Conservation (phyloP, 164 flowering plant species). For the Chloranthus sessilifolius region DNA sequence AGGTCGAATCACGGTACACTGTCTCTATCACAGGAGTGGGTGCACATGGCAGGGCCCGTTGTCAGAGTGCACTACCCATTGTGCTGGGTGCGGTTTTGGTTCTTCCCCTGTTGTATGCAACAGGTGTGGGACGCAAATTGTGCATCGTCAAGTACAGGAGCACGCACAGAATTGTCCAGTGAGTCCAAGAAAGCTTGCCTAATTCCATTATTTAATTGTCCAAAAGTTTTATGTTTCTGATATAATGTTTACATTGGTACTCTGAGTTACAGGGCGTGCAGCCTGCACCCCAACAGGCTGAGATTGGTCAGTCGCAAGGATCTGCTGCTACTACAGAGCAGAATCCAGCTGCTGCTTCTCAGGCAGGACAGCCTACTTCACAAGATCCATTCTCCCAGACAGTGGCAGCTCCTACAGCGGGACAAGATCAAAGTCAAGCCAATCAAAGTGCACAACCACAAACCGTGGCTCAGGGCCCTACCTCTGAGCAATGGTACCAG, state of each 20-base stretch:
- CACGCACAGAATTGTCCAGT: slow-evolving; percentile 94
- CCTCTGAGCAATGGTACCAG: slow-evolving; percentile 69
- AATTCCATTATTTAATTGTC: no score
- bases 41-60: slow-evolving; percentile 94
- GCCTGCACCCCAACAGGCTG: slow-evolving; percentile 50
- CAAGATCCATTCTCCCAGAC: slow-evolving; percentile 39
- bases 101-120: slow-evolving; percentile 94
- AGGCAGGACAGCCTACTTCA: slow-evolving; percentile 28
- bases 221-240: not conserved
- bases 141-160: slow-evolving; percentile 94
- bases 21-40: slow-evolving; percentile 92
- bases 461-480: slow-evolving; percentile 30
- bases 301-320: no score
- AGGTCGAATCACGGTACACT: slow-evolving; percentile 76
- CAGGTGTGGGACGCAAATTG: slow-evolving; percentile 78
- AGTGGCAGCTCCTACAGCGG: slow-evolving; percentile 25
- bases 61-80: slow-evolving; percentile 74
- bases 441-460: slow-evolving; percentile 37
- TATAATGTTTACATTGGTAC: not conserved
- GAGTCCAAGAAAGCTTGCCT: slow-evolving; percentile 26
- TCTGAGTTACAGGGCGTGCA: slow-evolving; percentile 70
- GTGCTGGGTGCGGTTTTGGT: slow-evolving; percentile 83
- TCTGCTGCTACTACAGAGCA: slow-evolving; percentile 33
- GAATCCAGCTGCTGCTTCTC: slow-evolving; percentile 38
- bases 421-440: slow-evolving; percentile 40